Evolutionary conservation across 2,329 filamentous ascomycete species (phyloP), one percentile per base, ranked within the genome.

Genomic region (Cordyceps tenuipes): DNA sequence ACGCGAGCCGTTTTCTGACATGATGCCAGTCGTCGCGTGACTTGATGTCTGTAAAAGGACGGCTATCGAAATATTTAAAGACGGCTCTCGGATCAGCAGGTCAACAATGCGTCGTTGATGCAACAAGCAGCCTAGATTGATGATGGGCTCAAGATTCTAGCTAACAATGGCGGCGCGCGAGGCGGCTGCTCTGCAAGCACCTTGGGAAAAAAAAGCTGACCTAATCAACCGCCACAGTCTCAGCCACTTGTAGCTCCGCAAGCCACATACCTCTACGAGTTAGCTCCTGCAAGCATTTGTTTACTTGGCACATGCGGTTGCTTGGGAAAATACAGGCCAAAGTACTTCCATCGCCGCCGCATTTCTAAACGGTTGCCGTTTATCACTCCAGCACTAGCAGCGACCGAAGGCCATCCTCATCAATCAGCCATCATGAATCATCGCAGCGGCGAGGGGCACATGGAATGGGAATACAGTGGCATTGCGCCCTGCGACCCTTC

Each of bases 391-490:
- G 29, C 23, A 50, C 17, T 44, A 49, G 21, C 47, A 41, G 5
- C 47, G 50, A 34, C 46, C 34, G 8, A 31, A n/a, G 17, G 10
- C 10, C 47, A 44, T 12, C 31, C 31, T 49, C 19, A 13, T 29
- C 44, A 34, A 57, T n/a, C 31, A 19, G 13, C 57, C 39, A 64
- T 58, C 65, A 84, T 82, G 77, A 77, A 82, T 58, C 76, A 77
- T 64, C 76, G 84, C 66, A 83, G 79, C 2, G 80, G 76, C 64
- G 83, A 86, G 71, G 76, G 81, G 63, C 83, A 76, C 63, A 87
- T 87, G 84, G 84, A 87, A 66, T 87, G 82, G 81, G 82, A 87
- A 68, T 87, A 84, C 69, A 79, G 86, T 66, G 77, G 76, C 62
- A 71, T 75, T 52, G 82, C 79, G 1, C 83, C 82, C 19, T 71